Base-by-base conservation (phyloP, 202 grass and related monocot species). In the Saccharum hybrid region DNA sequence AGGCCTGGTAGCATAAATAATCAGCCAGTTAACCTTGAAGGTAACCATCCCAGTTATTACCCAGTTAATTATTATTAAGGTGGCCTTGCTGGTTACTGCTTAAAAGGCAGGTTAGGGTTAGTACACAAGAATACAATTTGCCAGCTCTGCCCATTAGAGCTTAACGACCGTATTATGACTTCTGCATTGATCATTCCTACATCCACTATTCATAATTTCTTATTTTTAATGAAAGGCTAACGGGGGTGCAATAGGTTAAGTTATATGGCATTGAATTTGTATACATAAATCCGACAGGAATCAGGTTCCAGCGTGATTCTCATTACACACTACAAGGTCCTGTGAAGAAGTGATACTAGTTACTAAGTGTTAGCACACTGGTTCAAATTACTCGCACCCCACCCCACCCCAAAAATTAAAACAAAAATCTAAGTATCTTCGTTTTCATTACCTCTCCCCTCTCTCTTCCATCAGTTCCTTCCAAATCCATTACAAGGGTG, bases 391-490 rank as follows among this genome's bases (percentile, higher is more conserved):
- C 0, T 1, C 0, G 14, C 30, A 9, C 48, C 60, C 10, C 4
- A 10, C 59, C 3, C 3, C 59, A 12, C 2, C 26, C 28, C 1
- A 33, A 64, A 30, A 64, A 5, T 7, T 3, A 65, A 31, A 37
- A 15, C 6, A 34, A 66, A 64, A 56, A 56, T 56, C 2, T 36
- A 34, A 66, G 2, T 39, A 39, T 68, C 34, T 68, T 68, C 8
- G 33, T 72, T 82, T 68, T 48, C 22, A 51, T 85, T 93, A 97
- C 94, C 92, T 97, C 92, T 64, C 94, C 94, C 42, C 94, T 87
- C 76, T 97, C 94, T 88, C 94, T 90, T 82, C 94, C 94, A 90
- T 97, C 94, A 68, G 89, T 94, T 42, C 94, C 94, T 89, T 97
- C 94, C 83, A 97, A 91, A 89, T 97, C 94, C 94, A 97, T 97